A percentile compares a stretch with the other conserved stretches of the same genome.
Conservation (phyloP, 805 yeast species). For the Metschnikowia proteae region DNA sequence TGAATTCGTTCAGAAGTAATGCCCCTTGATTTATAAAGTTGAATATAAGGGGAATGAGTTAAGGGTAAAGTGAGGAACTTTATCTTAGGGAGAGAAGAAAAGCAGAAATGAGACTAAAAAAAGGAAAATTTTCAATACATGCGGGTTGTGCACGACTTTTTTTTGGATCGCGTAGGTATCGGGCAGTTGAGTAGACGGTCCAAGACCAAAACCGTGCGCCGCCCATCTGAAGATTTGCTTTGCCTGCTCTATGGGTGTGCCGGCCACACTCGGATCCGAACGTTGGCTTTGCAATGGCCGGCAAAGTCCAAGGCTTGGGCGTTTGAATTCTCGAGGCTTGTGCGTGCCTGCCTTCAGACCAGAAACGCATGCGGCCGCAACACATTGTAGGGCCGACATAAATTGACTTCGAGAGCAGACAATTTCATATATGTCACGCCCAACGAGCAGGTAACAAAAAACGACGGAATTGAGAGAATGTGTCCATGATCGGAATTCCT, state of each 20-base stretch:
- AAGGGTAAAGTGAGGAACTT: conserved; percentile 2
- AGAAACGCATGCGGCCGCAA: neutral
- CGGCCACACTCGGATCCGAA: too few relatives aligned
- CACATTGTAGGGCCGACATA: too few relatives aligned
- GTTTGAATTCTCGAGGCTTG: neutral
- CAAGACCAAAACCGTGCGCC: conserved; percentile 1
- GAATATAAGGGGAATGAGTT: conserved; percentile 1
- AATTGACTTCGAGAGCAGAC: too few relatives aligned
- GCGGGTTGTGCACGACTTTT: conserved; percentile 6
- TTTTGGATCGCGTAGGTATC: conserved; percentile 2
- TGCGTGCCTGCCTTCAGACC: neutral
- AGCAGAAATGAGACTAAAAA: neutral
- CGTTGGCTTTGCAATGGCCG: too few relatives aligned
- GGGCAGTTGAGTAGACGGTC: neutral
- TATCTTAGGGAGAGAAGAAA: neutral
- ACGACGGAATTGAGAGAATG: too few relatives aligned
- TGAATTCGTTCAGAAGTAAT: conserved; percentile 1
- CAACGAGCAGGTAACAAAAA: too few relatives aligned
- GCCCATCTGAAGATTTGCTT: neutral
- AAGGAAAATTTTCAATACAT: conserved; percentile 2
- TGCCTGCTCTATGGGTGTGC: too few relatives aligned
- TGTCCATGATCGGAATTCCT: too few relatives aligned
- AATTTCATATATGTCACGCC: too few relatives aligned
- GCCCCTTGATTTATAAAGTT: conserved; percentile 4
- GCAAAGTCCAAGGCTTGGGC: too few relatives aligned